These are phyloP conservation scores for Verticillium klebahnii DNA, from an alignment of 2,329 filamentous ascomycete genomes.

Conservation along the genomic window DNA sequence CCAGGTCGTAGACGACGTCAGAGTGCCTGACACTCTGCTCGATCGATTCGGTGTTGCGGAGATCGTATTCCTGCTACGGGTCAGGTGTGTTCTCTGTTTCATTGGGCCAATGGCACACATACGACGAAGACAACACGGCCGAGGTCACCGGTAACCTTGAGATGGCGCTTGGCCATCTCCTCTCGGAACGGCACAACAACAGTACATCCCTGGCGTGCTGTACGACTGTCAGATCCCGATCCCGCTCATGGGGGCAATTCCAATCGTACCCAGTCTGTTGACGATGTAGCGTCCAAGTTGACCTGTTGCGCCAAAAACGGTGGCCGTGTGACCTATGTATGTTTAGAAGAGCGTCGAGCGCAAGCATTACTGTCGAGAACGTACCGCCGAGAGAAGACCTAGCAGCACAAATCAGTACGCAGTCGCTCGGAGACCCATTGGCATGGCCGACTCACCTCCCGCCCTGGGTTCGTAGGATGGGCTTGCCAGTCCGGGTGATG, in stretches of 20 bases:
- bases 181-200: slow-evolving; percentile 92
- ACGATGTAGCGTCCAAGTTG: slow-evolving; percentile 97
- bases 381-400: slow-evolving; percentile 86
- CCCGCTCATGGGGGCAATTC: not conserved
- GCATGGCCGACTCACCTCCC: slow-evolving; percentile 64
- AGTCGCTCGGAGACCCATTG: slow-evolving; percentile 17
- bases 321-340: slow-evolving; percentile 79
- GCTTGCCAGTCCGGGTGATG: slow-evolving; percentile 94
- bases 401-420: slow-evolving; percentile 20
- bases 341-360: slow-evolving; percentile 14
- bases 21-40: slow-evolving; percentile 96
- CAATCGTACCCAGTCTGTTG: slow-evolving; percentile 70
- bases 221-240: slow-evolving; percentile 1
- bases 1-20: slow-evolving; percentile 94
- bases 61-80: slow-evolving; percentile 73
- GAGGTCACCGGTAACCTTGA: slow-evolving; percentile 94
- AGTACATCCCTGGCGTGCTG: slow-evolving; percentile 88
- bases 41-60: slow-evolving; percentile 90
- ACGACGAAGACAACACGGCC: slow-evolving; percentile 85
- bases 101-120: slow-evolving; percentile 18
- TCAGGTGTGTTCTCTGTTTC: slow-evolving; percentile 1
- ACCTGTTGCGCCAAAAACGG: slow-evolving; percentile 95
- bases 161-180: slow-evolving; percentile 95
- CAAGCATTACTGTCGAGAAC: slow-evolving; percentile 6
- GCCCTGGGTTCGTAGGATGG: slow-evolving; percentile 81